Conservation (phyloP, 352 stramenopile genomes). For the Phytophthora capsici region DNA sequence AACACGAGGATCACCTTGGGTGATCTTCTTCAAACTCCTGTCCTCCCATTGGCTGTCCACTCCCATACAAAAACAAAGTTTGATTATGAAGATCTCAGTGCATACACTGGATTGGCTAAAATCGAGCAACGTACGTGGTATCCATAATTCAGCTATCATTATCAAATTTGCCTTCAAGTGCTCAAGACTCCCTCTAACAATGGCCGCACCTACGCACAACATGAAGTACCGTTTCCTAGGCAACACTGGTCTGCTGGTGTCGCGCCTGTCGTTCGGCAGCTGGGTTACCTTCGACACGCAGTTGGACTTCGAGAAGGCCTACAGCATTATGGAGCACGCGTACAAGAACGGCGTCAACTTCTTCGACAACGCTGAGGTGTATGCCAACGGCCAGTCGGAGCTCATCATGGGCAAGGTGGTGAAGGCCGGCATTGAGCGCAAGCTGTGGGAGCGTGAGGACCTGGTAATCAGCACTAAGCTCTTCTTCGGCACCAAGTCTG, state of each 20-base stretch:
- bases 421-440: slow-evolving; percentile 55
- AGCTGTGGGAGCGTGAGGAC: slow-evolving; percentile 56
- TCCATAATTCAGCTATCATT: slow-evolving; percentile 2
- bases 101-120: too few species aligned
- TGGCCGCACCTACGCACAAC: slow-evolving; percentile 35
- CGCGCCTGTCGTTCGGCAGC: slow-evolving; percentile 56
- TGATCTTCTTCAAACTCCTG: not conserved
- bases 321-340: slow-evolving; percentile 61
- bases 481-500: slow-evolving; percentile 51
- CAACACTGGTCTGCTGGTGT: slow-evolving; percentile 59
- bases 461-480: slow-evolving; percentile 78
- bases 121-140: too few species aligned
- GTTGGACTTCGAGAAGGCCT: slow-evolving; percentile 64
- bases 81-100: slow-evolving; percentile 9
- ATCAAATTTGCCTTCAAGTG: slow-evolving; percentile 42
- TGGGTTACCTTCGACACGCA: slow-evolving; percentile 62
- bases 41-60: not conserved
- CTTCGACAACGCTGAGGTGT: slow-evolving; percentile 71
- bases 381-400: slow-evolving; percentile 53
- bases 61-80: not conserved
- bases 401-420: slow-evolving; percentile 66
- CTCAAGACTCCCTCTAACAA: slow-evolving; percentile 10
- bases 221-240: slow-evolving; percentile 74
- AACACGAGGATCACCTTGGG: not conserved
- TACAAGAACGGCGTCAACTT: slow-evolving; percentile 77